Conservation (phyloP, 108 stramenopile genomes). For the Cyclostephanos invisitatus region DNA sequence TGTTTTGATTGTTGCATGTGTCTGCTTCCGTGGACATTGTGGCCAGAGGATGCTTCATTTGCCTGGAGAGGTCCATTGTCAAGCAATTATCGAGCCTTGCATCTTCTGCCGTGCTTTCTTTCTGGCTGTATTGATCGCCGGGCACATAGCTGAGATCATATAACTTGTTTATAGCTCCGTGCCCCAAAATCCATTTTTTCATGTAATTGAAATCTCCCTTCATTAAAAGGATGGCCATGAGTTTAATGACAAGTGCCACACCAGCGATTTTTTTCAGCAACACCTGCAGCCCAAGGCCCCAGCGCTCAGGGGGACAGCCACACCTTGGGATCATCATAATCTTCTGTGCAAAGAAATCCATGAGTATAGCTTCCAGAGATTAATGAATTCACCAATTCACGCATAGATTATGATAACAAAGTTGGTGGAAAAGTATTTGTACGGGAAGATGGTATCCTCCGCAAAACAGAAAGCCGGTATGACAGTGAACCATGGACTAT, state of each 20-base stretch:
- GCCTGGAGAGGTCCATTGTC: slow-evolving; percentile 2
- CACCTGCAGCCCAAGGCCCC: slow-evolving; percentile 16
- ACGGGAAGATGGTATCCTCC: no score
- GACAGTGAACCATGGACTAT: no score
- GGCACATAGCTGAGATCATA: neutral
- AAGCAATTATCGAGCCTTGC: slow-evolving; percentile 1
- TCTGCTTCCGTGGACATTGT: neutral
- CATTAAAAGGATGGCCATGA: slow-evolving; percentile 18
- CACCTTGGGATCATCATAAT: neutral
- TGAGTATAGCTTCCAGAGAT: no score
- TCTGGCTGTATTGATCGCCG: neutral
- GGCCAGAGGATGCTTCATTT: neutral
- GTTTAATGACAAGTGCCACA: slow-evolving; percentile 13
- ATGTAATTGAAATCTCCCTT: slow-evolving; percentile 15
- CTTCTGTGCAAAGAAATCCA: slow-evolving; percentile 1
- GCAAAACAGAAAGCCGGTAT: no score
- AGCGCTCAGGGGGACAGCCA: slow-evolving; percentile 2
- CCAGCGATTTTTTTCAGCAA: slow-evolving; percentile 22
- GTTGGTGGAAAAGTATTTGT: no score
- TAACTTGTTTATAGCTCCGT: neutral
- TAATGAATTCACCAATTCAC: no score
- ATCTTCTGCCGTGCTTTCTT: slow-evolving; percentile 9
- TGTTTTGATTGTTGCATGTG: neutral
- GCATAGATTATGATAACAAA: no score
- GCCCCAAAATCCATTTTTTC: neutral